Conservation (phyloP, 2,329 filamentous ascomycete genomes). For the Chlorencoelia australis region DNA sequence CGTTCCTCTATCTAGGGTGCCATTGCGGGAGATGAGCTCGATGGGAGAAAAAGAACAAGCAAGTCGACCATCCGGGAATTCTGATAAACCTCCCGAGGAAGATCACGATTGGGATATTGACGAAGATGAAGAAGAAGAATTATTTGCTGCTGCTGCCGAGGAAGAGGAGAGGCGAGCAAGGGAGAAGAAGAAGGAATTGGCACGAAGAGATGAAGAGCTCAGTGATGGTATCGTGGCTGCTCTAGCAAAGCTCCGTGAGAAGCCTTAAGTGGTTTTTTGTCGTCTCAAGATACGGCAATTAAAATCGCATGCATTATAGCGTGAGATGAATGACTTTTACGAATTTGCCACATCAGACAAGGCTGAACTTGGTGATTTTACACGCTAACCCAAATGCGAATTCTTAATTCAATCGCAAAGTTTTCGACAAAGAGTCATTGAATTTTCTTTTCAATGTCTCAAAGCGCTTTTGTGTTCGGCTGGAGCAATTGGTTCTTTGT, state of each 20-base stretch:
- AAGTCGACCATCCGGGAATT: conserved; percentile 1
- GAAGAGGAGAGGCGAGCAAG: conserved; percentile 28
- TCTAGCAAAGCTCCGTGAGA: conserved; percentile 39
- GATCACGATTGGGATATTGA: conserved; percentile 32
- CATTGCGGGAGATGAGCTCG: conserved; percentile 18
- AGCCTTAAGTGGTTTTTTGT: background rate
- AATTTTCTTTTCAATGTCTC: no score
- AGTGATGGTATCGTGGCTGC: conserved; percentile 51
- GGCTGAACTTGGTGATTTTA: no score
- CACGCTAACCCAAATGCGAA: no score
- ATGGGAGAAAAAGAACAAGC: conserved; percentile 3
- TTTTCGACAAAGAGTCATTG: no score
- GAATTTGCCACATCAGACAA: no score
- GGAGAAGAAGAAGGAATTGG: conserved; percentile 20
- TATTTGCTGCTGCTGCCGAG: conserved; percentile 38
- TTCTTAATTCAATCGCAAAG: no score
- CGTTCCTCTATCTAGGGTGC: conserved; percentile 23
- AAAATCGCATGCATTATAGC: no score
- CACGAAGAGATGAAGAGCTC: conserved; percentile 34
- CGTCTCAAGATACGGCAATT: no score
- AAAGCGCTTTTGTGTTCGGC: no score
- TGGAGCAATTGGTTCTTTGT: no score
- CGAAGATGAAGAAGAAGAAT: conserved; percentile 38
- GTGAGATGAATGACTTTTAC: no score
- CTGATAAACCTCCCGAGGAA: conserved; percentile 3